Base-by-base conservation (phyloP, 169 alveolate species). In the Plasmodium gallinaceum region DNA sequence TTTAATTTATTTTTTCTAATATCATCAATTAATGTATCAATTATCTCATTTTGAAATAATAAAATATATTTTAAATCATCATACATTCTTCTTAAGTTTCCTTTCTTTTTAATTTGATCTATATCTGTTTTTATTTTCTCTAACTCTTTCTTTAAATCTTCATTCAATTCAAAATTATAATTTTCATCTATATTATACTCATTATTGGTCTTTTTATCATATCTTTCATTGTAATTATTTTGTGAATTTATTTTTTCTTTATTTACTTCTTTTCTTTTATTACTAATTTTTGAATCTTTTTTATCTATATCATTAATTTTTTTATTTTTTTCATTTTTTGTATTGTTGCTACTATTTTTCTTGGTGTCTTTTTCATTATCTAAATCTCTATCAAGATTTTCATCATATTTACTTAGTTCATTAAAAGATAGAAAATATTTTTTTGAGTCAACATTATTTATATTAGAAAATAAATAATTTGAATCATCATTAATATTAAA, bases 1-100 rank as follows among this genome's bases (percentile, higher is more conserved):
- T 66, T 64, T 64, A 78, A 48, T 65, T 78, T 78, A 78, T 78
- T 78, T 52, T 78, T 78, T 57, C 89, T 16, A 10, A 78, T 78
- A 69, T 78, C 89, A 26, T 78, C 89, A 16, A 78, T 78, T 39
- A 78, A 26, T 26, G 65, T 64, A 57, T 78, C 76, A 64, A 78
- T 66, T 48, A 78, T 78, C 64, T 78, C 89, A 51, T 78, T 78
- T 51, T 78, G 89, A 57, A 78, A 78, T 46, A 78, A 72, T 65
- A 78, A 57, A 37, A 78, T 78, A 78, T 78, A 78, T 65, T 78
- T 78, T 69, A 78, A 78, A 78, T 78, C 89, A 48, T 78, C 89
- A 65, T 78, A 78, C 9, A 78, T 78, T 52, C 89, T 78, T 64
- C 64, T 78, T 51, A 65, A 32, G 51, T 78, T 78, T 51, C 89